A percentile compares a stretch with the other conserved stretches of the same genome.
phyloP scores from a whole-genome alignment of 2,329 filamentous ascomycete genomes.

The Diaporthe longicolla region DNA sequence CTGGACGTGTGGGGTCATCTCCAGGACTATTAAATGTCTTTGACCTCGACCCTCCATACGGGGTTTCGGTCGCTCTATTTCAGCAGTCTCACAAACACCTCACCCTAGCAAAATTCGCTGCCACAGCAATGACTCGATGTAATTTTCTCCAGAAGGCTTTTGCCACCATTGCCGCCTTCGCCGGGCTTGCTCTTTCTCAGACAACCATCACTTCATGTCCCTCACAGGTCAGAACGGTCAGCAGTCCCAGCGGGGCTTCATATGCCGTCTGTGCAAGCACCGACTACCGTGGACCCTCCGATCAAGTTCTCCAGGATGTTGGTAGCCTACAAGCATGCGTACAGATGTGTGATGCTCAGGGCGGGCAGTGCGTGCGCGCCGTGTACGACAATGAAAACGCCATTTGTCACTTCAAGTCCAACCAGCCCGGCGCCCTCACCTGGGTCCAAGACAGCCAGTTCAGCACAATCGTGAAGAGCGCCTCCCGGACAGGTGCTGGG shows the following conservation, averaged over 20 bases:
- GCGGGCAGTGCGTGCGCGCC: slow-evolving; percentile 15
- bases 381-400: slow-evolving; percentile 14
- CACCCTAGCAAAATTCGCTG: not conserved
- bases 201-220: slow-evolving; percentile 18
- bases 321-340: slow-evolving; percentile 4
- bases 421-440: slow-evolving; percentile 18
- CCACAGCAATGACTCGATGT: slow-evolving; percentile 4
- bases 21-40: slow-evolving; percentile 10
- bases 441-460: slow-evolving; percentile 22
- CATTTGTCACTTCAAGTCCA: slow-evolving; percentile 29
- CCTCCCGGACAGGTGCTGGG: slow-evolving; percentile 2
- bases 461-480: slow-evolving; percentile 9
- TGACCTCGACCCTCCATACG: not conserved
- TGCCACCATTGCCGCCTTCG: not conserved
- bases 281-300: slow-evolving; percentile 10
- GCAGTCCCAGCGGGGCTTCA: not conserved
- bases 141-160: slow-evolving; percentile 12
- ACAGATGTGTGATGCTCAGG: slow-evolving; percentile 19
- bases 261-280: slow-evolving; percentile 7
- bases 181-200: slow-evolving; percentile 13
- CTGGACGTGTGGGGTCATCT: too few relatives aligned
- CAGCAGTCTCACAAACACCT: not conserved
- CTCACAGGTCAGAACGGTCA: not conserved
- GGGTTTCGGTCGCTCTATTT: too few relatives aligned
- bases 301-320: slow-evolving; percentile 12